phyloP scores from a whole-genome alignment of 768 basidiomycete genomes.

The Rhodotorula toruloides region DNA sequence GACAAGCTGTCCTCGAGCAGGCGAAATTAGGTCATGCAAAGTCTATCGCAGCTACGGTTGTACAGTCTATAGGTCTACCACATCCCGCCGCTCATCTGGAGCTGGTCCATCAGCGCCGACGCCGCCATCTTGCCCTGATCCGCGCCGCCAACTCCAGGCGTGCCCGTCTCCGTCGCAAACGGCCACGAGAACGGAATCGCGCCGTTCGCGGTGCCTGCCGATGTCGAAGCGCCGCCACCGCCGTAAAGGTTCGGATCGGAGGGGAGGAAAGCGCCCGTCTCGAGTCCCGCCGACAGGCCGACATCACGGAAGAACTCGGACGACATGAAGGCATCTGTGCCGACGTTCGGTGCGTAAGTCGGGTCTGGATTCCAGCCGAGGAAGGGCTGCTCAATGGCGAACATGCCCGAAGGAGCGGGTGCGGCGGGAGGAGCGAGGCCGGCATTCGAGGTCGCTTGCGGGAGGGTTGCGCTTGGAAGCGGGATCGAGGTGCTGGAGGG shows the following conservation, averaged over 20 bases:
- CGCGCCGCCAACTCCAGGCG: neutral
- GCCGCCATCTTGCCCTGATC: conserved; percentile 12
- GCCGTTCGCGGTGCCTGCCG: no score
- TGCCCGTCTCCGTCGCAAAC: neutral
- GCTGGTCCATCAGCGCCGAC: conserved; percentile 16
- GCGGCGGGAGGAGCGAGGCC: neutral
- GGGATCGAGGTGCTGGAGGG: neutral
- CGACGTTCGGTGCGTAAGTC: no score
- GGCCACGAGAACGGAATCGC: no score
- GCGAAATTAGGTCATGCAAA: no score
- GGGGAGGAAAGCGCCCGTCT: neutral
- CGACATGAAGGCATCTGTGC: neutral
- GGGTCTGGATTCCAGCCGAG: neutral
- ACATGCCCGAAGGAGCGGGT: neutral
- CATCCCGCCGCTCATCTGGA: conserved; percentile 6
- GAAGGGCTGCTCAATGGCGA: neutral
- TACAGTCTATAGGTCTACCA: conserved; percentile 12
- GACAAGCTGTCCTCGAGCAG: no score
- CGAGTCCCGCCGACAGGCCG: neutral
- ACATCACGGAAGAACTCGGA: conserved; percentile 15
- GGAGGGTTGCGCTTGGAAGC: neutral
- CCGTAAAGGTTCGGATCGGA: neutral
- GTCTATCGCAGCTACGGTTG: no score
- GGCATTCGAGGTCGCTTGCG: neutral
- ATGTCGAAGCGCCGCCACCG: neutral